These are phyloP conservation scores for Hypocreales sp. DNA, from an alignment of 2,329 filamentous ascomycete genomes.

Conservation along the genomic window DNA sequence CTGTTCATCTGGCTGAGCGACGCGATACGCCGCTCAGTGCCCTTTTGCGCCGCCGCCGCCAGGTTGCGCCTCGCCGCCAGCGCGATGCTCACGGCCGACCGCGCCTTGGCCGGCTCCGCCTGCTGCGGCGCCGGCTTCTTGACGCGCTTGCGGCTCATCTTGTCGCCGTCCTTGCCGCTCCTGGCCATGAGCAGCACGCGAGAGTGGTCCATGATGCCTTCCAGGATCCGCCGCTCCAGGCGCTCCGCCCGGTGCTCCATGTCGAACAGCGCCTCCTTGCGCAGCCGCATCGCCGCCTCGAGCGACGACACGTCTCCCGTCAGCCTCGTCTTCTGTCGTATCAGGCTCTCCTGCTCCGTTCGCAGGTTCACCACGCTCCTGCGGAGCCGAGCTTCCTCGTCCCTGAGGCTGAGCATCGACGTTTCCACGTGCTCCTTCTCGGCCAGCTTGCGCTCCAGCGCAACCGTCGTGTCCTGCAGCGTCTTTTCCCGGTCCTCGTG, in stretches of 20 bases:
- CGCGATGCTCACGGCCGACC: slow-evolving; percentile 33
- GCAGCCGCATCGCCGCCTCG: slow-evolving; percentile 76
- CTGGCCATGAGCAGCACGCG: slow-evolving; percentile 73
- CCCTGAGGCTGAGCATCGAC: slow-evolving; percentile 32
- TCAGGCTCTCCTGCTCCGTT: slow-evolving; percentile 59
- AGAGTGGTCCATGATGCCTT: slow-evolving; percentile 93
- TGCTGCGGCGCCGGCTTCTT: slow-evolving; percentile 21
- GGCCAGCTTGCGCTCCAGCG: slow-evolving; percentile 60
- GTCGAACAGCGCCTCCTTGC: slow-evolving; percentile 75
- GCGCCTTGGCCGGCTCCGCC: slow-evolving; percentile 9
- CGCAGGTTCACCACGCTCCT: slow-evolving; percentile 42
- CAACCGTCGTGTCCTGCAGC: slow-evolving; percentile 62
- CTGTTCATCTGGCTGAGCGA: slow-evolving; percentile 82
- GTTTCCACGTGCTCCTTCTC: slow-evolving; percentile 48
- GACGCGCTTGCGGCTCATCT: slow-evolving; percentile 43
- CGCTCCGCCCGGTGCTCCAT: slow-evolving; percentile 85
- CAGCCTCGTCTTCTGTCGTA: slow-evolving; percentile 63
- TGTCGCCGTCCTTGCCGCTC: slow-evolving; percentile 33
- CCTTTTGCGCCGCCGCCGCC: slow-evolving; percentile 27
- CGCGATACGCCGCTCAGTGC: slow-evolving; percentile 63
- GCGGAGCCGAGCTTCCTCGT: slow-evolving; percentile 37
- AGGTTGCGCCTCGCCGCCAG: slow-evolving; percentile 35
- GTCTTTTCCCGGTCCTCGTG: slow-evolving; percentile 66
- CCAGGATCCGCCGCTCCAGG: slow-evolving; percentile 81
- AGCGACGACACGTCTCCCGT: slow-evolving; percentile 79